Evolutionary conservation across 495 filamentous ascomycete genomes (phyloP).

Genomic region (Mytilinidion resinicola): DNA sequence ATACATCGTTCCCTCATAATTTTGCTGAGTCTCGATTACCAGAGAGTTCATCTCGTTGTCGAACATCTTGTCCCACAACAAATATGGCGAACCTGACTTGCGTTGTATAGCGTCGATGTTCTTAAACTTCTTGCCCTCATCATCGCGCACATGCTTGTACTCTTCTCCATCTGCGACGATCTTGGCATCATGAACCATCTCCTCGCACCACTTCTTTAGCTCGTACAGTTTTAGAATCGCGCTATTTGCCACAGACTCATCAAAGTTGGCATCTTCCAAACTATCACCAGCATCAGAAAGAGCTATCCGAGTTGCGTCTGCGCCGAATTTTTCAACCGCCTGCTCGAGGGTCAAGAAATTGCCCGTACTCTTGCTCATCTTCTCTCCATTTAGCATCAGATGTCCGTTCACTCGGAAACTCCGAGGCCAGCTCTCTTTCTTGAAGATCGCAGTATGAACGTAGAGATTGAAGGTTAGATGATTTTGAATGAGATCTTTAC

Average conservation of each 20-base stretch:
- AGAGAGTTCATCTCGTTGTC: conserved; percentile 90
- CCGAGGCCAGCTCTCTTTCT: conserved; percentile 76
- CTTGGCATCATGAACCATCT: conserved; percentile 51
- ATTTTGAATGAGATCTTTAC: conserved; percentile 41
- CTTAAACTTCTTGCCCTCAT: conserved; percentile 46
- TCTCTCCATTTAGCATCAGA: conserved; percentile 87
- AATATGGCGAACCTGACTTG: conserved; percentile 56
- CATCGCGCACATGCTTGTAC: conserved; percentile 42
- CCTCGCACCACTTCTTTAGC: conserved; percentile 89
- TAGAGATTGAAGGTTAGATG: conserved; percentile 97
- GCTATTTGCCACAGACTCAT: conserved; percentile 86
- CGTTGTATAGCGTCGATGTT: conserved; percentile 44
- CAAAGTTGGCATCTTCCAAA: conserved; percentile 94
- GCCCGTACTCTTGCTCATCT: conserved; percentile 93
- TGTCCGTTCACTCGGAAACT: conserved; percentile 85
- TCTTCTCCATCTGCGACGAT: conserved; percentile 28
- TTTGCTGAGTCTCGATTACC: conserved; percentile 61
- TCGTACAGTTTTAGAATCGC: conserved; percentile 81
- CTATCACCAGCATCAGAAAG: conserved; percentile 93
- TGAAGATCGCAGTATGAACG: conserved; percentile 86
- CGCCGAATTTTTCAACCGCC: conserved; percentile 84
- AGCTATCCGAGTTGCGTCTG: conserved; percentile 84
- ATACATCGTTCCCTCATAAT: conserved; percentile 76
- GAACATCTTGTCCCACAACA: conserved; percentile 78
- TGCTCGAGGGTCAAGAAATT: conserved; percentile 93